phyloP scores from a whole-genome alignment of 2,329 filamentous ascomycete species.

The Didymella lethalis region DNA sequence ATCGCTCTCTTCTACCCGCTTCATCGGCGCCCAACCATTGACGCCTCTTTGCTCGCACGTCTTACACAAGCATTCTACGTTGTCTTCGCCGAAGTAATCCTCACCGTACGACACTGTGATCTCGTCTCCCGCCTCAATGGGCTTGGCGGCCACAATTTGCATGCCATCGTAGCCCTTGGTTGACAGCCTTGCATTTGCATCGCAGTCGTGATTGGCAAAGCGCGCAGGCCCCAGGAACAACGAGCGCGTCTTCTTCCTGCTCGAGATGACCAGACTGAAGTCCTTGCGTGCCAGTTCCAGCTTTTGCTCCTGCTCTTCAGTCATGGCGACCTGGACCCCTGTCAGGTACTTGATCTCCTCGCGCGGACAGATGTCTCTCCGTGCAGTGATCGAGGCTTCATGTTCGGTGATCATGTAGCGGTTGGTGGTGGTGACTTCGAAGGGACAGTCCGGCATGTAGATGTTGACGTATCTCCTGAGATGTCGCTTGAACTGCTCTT shows the following conservation, averaged over 20 bases:
- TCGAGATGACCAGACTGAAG: conserved; percentile 96
- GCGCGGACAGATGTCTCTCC: conserved; percentile 78
- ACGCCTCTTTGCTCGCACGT: conserved; percentile 78
- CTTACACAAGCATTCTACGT: conserved; percentile 91
- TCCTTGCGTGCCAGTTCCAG: conserved; percentile 85
- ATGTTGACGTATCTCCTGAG: conserved; percentile 90
- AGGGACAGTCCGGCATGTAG: conserved; percentile 91
- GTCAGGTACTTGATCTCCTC: conserved; percentile 90
- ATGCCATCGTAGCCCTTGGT: conserved; percentile 87
- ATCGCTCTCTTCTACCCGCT: conserved; percentile 46
- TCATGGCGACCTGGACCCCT: conserved; percentile 91
- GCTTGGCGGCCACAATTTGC: conserved; percentile 82
- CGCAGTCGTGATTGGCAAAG: conserved; percentile 97
- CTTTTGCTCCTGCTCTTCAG: conserved; percentile 84
- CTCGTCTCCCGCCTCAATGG: conserved; percentile 88
- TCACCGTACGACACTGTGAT: conserved; percentile 97
- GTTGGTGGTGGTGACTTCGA: conserved; percentile 92
- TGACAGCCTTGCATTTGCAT: conserved; percentile 86
- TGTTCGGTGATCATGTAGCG: conserved; percentile 91
- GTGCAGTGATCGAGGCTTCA: conserved; percentile 86
- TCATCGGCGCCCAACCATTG: conserved; percentile 80
- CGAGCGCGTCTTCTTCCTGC: conserved; percentile 86
- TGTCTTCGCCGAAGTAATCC: conserved; percentile 93
- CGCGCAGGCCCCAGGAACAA: conserved; percentile 94
- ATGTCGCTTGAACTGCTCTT: conserved; percentile 85